Evolutionary conservation across 2,329 filamentous ascomycete genomes (phyloP), one percentile per base, ranked within the genome.

Genomic region (Lecanicillium sp.): DNA sequence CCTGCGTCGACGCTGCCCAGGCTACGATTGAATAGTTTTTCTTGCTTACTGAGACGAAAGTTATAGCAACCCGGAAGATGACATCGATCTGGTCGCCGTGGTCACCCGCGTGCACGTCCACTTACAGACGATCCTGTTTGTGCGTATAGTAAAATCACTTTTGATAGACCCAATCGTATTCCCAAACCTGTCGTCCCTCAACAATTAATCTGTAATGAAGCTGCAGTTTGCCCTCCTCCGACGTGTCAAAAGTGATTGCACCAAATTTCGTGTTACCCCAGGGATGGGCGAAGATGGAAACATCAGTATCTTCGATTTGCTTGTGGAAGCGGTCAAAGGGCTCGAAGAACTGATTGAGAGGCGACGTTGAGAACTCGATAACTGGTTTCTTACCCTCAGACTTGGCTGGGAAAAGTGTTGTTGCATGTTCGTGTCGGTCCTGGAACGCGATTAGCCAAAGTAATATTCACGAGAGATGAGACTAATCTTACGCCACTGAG

Each of bases 281-380:
- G 3, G 37, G 37, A 15, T 39, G 20, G 2, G 37, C 24, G 14
- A n/a, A 26, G 7, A 39, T 26, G 3, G 37, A 39, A 23, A 39
- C 26, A 15, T 39, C 37, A 10, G 37, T 39, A 14, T 39, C 37
- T 17, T 82, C 77, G 2, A 72, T 70, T 60, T 84, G 79, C 46
- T 67, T 67, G 60, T 85, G 86, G 4, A 80, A 83, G 11, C 80
- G 49, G 17, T 48, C 66, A 26, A 81, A 66, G 0, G 83, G 83
- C 3, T 86, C 66, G 56, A 84, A 86, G 60, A 86, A 86, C 78
- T 85, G 84, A 55, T 72, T 82, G 45, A 86, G 56, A 2, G 83
- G 83, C 5, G 77, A 79, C 2, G 79, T 80, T 50, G 76, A 79
- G 64, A 85, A 86, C 57, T 86, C 83, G 51, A 84, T 78, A 4